A percentile compares a stretch with the other conserved stretches of the same genome.
phyloP scores from a whole-genome alignment of 2,329 filamentous ascomycete genomes.

The Hawksworthiomyces lignivorus region DNA sequence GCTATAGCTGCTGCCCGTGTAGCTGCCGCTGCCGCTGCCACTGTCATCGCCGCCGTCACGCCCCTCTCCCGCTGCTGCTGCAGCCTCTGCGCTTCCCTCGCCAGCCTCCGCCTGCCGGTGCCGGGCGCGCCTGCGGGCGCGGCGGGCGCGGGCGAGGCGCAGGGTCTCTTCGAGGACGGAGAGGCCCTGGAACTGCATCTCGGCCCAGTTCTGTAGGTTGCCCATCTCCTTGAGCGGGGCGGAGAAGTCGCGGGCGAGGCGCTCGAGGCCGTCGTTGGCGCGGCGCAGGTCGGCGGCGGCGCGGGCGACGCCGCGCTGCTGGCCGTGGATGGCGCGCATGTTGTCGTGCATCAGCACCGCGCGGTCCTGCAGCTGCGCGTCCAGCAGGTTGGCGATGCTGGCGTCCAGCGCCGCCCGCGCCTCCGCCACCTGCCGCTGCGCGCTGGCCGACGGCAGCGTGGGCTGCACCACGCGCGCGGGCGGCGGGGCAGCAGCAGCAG shows the following conservation, averaged over 20 bases:
- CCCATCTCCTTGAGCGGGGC: constrained; percentile 68
- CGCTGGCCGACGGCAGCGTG: constrained; percentile 33
- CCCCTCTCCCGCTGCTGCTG: background rate
- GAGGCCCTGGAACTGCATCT: constrained; percentile 66
- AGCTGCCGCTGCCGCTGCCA: constrained; percentile 9
- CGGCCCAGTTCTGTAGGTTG: constrained; percentile 80
- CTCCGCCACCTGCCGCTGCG: constrained; percentile 43
- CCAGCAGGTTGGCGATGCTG: constrained; percentile 61
- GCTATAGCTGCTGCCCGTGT: constrained; percentile 20
- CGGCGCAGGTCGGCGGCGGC: constrained; percentile 52
- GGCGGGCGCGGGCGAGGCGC: constrained; percentile 39
- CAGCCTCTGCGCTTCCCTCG: background rate
- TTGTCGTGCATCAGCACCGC: constrained; percentile 64
- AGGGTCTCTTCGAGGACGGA: constrained; percentile 58
- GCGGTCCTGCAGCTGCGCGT: constrained; percentile 59
- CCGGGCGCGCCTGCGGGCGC: constrained; percentile 6
- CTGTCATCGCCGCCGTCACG: background rate
- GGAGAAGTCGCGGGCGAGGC: constrained; percentile 54
- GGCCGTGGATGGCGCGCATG: constrained; percentile 53
- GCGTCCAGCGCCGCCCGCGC: constrained; percentile 53
- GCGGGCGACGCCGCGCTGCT: constrained; percentile 57
- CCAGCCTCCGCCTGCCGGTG: background rate
- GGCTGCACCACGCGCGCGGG: no score
- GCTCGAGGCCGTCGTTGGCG: constrained; percentile 59
- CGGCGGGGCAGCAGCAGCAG: no score